phyloP scores from a whole-genome alignment of 192 early-diverging fungal genomes.

The Coemansia sp. region DNA sequence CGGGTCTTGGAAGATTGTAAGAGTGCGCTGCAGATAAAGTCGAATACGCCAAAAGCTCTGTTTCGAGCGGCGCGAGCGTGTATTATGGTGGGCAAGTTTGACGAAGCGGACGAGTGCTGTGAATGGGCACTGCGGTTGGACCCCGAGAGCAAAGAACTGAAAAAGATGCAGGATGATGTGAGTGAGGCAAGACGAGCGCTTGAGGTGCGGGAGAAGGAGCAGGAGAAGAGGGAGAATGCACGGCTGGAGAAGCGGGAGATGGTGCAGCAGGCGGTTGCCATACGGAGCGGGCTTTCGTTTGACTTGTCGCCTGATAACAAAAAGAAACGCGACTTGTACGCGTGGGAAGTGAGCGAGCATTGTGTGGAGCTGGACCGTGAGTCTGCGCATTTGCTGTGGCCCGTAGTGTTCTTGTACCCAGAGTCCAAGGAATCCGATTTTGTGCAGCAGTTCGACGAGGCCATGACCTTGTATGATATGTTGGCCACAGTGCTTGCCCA shows the following conservation, averaged over 20 bases:
- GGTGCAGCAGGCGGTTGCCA: constrained; percentile 56
- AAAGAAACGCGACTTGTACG: constrained; percentile 6
- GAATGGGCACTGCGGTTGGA: constrained; percentile 69
- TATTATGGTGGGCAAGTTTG: constrained; percentile 71
- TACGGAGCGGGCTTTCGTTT: constrained; percentile 40
- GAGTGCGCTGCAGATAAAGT: constrained; percentile 70
- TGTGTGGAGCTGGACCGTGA: constrained; percentile 59
- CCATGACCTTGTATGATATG: constrained; percentile 78
- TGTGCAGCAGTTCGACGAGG: constrained; percentile 82
- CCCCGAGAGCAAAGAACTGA: constrained; percentile 58
- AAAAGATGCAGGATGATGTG: constrained; percentile 35
- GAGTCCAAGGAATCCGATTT: constrained; percentile 89
- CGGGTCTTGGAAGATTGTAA: constrained; percentile 87
- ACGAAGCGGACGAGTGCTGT: constrained; percentile 86
- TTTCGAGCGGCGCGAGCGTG: constrained; percentile 88
- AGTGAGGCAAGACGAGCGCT: constrained; percentile 3
- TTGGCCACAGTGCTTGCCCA: constrained; percentile 77
- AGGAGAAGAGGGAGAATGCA: constrained; percentile 40
- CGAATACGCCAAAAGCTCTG: constrained; percentile 87
- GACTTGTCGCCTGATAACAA: constrained; percentile 16
- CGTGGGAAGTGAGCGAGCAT: constrained; percentile 54
- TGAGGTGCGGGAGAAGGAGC: constrained; percentile 26
- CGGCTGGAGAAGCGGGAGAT: constrained; percentile 50
- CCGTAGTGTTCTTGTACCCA: constrained; percentile 93
- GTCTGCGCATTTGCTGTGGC: constrained; percentile 69